A percentile compares a stretch with the other conserved stretches of the same genome.
Evolutionary conservation across 306 rosid genomes (phyloP).

Genomic region (Potentilla sterilis): DNA sequence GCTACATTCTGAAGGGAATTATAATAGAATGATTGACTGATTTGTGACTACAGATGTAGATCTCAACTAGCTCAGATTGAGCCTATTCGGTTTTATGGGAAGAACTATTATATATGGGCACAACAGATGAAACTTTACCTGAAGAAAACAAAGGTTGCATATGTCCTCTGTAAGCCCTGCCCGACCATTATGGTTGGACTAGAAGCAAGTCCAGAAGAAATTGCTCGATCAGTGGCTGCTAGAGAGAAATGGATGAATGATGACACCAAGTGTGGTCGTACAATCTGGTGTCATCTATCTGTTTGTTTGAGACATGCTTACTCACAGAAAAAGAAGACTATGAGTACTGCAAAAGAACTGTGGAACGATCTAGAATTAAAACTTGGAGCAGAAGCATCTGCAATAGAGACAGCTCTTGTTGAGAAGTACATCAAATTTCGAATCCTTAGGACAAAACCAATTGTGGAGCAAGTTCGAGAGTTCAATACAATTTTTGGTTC

Average conservation of each 20-base stretch:
- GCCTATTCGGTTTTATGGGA: not conserved
- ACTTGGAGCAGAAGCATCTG: constrained; percentile 35
- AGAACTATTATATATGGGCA: not conserved
- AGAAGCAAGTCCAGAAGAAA: constrained; percentile 42
- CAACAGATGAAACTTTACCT: not conserved
- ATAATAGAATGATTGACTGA: not conserved
- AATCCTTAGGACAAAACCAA: constrained; percentile 52
- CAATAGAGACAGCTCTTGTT: constrained; percentile 48
- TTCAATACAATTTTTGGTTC: constrained; percentile 62
- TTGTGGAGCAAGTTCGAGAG: constrained; percentile 54
- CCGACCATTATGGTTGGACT: constrained; percentile 18
- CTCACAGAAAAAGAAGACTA: constrained; percentile 33
- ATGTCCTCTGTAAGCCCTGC: not conserved
- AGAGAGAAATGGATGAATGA: constrained; percentile 69
- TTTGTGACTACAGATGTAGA: not conserved
- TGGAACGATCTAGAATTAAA: constrained; percentile 69
- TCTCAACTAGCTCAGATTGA: not conserved
- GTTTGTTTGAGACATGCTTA: constrained; percentile 49
- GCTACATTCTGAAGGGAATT: too few species aligned
- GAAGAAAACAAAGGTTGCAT: not conserved
- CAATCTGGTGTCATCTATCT: constrained; percentile 61
- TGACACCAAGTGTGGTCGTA: constrained; percentile 51
- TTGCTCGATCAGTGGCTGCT: constrained; percentile 40
- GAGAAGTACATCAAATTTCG: constrained; percentile 67
- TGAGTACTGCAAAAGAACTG: constrained; percentile 60